Conservation (phyloP, 2,329 filamentous ascomycete genomes). For the Malbranchea cinnamomea region DNA sequence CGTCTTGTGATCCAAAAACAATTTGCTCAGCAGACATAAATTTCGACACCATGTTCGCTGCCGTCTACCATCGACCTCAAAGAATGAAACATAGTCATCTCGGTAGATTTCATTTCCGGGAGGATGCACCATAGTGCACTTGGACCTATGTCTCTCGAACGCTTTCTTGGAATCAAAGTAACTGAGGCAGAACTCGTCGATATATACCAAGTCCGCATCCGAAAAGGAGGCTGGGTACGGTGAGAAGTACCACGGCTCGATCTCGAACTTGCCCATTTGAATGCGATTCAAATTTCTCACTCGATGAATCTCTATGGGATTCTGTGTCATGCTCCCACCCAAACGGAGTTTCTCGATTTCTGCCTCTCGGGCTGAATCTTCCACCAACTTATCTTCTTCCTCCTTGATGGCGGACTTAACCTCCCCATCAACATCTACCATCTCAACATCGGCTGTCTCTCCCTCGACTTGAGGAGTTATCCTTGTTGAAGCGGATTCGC, state of each 20-base stretch:
- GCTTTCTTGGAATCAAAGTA: constrained; percentile 76
- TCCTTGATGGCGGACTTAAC: constrained; percentile 17
- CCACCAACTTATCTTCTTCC: constrained; percentile 23
- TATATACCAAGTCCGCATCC: constrained; percentile 79
- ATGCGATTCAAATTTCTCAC: constrained; percentile 90
- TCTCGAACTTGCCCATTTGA: constrained; percentile 80
- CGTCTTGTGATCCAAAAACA: constrained; percentile 97
- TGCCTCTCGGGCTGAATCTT: constrained; percentile 51
- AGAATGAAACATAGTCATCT: constrained; percentile 79
- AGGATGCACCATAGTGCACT: constrained; percentile 82
- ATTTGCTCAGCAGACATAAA: constrained; percentile 83
- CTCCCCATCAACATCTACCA: constrained; percentile 24
- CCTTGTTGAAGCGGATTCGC: constrained; percentile 22
- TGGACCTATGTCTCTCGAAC: constrained; percentile 71
- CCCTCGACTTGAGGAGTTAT: constrained; percentile 24
- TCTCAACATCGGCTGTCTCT: constrained; percentile 28
- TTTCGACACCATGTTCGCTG: constrained; percentile 99
- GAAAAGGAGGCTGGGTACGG: constrained; percentile 85
- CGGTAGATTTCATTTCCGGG: constrained; percentile 98
- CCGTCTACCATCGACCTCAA: constrained; percentile 92
- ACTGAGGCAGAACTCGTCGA: constrained; percentile 91
- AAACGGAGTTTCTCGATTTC: constrained; percentile 94
- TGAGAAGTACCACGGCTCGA: constrained; percentile 98
- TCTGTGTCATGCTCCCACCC: constrained; percentile 96
- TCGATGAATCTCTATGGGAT: constrained; percentile 88